These are phyloP conservation scores for Fusarium brevicatenulatum DNA, from an alignment of 2,329 filamentous ascomycete species.

Conservation along the genomic window DNA sequence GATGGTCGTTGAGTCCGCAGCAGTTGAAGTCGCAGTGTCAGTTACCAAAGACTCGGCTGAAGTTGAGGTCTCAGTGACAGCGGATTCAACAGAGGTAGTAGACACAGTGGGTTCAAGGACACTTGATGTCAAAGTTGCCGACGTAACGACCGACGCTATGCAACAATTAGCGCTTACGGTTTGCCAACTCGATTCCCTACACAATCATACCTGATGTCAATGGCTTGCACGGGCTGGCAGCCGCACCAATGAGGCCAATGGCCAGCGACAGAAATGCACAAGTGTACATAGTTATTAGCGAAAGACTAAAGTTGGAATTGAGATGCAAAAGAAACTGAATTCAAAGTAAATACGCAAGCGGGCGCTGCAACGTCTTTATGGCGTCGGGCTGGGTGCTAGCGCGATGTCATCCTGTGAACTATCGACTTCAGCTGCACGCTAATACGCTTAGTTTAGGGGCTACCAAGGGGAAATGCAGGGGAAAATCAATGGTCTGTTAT, in stretches of 20 bases:
- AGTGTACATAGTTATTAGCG: neutral
- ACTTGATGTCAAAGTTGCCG: neutral
- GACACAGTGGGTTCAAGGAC: neutral
- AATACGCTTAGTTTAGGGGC: neutral
- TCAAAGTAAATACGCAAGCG: neutral
- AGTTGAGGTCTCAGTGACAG: neutral
- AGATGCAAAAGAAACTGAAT: neutral
- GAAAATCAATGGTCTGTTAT: neutral
- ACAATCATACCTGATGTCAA: neutral
- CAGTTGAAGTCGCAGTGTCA: neutral
- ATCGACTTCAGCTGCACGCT: neutral
- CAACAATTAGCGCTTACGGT: no score
- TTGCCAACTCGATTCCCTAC: no score
- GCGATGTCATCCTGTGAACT: neutral
- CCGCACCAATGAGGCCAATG: neutral
- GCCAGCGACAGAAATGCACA: neutral
- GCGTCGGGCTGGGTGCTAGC: neutral
- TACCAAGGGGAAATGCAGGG: neutral
- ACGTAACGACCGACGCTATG: neutral
- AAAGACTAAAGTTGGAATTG: neutral
- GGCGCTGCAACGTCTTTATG: neutral
- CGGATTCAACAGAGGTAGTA: neutral
- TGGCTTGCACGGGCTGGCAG: neutral
- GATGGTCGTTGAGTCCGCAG: neutral
- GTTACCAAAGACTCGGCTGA: neutral